Percentiles rank a stretch among this genome's conserved stretches.
Evolutionary conservation across 805 yeast species (phyloP).

Genomic region (Lipomyces yamanashiensis): DNA sequence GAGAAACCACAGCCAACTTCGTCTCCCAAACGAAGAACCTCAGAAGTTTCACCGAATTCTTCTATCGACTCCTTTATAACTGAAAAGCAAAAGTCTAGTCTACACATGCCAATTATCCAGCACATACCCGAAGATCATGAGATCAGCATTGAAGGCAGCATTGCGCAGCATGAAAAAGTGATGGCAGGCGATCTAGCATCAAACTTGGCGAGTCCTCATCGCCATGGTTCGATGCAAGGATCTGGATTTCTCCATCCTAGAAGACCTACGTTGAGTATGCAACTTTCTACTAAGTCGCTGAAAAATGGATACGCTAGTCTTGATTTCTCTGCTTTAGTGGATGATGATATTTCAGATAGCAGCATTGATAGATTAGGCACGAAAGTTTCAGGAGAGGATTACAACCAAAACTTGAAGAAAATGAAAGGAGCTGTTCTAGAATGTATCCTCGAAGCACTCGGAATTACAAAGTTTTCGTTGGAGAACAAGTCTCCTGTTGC

Average conservation of each 20-base stretch:
- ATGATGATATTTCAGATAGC: slow-evolving; percentile 6
- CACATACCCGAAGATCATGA: slow-evolving; percentile 12
- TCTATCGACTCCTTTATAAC: not conserved
- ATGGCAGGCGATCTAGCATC: slow-evolving; percentile 12
- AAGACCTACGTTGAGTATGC: not conserved
- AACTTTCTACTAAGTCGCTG: slow-evolving; percentile 3
- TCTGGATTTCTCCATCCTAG: not conserved
- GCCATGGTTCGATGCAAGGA: slow-evolving; percentile 3
- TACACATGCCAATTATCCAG: not conserved
- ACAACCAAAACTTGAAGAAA: not conserved
- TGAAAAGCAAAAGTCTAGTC: not conserved
- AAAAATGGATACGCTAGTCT: slow-evolving; percentile 9
- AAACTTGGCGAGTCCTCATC: slow-evolving; percentile 1
- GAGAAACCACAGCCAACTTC: not conserved
- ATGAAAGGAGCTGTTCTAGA: slow-evolving; percentile 60
- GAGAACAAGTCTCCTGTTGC: slow-evolving; percentile 10
- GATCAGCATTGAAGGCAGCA: not conserved
- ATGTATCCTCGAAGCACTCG: slow-evolving; percentile 68
- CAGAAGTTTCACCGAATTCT: not conserved
- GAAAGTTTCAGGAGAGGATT: slow-evolving; percentile 1
- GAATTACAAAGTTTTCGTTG: slow-evolving; percentile 53
- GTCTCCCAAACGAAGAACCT: not conserved
- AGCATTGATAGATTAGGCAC: not conserved
- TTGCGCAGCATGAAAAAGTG: slow-evolving; percentile 1
- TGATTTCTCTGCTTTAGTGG: not conserved